phyloP scores from a whole-genome alignment of 2,329 filamentous ascomycete genomes.

The Tympanopsis confertula region DNA sequence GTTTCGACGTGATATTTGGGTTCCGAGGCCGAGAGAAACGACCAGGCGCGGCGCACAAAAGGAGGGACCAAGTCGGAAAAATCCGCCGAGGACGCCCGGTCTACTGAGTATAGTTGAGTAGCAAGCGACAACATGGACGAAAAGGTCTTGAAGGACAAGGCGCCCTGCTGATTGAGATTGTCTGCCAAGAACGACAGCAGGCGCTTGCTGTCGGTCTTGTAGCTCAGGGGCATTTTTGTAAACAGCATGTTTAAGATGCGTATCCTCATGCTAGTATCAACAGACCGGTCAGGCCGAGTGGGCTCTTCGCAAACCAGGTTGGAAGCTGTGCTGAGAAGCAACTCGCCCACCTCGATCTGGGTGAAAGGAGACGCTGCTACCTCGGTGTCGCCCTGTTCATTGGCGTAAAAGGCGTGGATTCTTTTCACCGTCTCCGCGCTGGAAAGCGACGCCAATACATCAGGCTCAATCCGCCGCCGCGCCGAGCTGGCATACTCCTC shows the following conservation, averaged over 20 bases:
- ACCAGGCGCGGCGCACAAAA: constrained; percentile 67
- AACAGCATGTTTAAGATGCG: constrained; percentile 47
- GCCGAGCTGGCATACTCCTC: constrained; percentile 12
- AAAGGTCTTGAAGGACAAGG: constrained; percentile 40
- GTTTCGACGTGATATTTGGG: constrained; percentile 94
- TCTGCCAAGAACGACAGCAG: constrained; percentile 38
- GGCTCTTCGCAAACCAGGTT: constrained; percentile 36
- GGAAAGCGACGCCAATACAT: constrained; percentile 17
- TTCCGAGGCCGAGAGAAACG: constrained; percentile 63
- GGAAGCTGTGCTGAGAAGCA: constrained; percentile 50
- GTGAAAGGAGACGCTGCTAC: constrained; percentile 46
- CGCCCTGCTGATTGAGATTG: constrained; percentile 25
- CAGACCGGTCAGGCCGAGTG: constrained; percentile 16
- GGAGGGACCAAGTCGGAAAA: constrained; percentile 52
- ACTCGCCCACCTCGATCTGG: constrained; percentile 40
- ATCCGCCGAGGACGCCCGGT: constrained; percentile 37
- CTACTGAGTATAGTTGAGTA: constrained; percentile 40
- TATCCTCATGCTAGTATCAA: constrained; percentile 25
- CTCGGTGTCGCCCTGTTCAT: constrained; percentile 60
- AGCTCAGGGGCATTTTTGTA: constrained; percentile 34
- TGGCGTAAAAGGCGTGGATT: constrained; percentile 56
- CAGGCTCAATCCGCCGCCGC: constrained; percentile 11
- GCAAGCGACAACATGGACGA: constrained; percentile 46
- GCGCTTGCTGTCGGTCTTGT: constrained; percentile 29
- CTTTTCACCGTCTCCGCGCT: constrained; percentile 44